Evolutionary conservation across 78 protist genomes (phyloP).

Genomic region (Paulinella micropora): DNA sequence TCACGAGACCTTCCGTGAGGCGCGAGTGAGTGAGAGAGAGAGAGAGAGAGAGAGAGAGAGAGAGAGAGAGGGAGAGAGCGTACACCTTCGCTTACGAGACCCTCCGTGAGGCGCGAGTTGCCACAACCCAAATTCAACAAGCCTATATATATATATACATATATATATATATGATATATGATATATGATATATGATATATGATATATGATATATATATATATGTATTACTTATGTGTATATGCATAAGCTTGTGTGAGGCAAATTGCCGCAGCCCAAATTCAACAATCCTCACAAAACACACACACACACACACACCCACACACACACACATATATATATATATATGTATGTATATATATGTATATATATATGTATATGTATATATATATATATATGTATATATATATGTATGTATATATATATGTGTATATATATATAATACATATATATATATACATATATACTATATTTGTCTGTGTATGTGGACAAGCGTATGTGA

Average conservation of each 20-base stretch:
- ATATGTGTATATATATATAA: not conserved
- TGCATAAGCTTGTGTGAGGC: not conserved
- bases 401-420: not conserved
- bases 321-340: not conserved
- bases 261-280: not conserved
- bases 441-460: not conserved
- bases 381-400: not conserved
- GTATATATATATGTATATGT: not conserved
- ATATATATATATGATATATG: not conserved
- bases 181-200: not conserved
- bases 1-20: not conserved
- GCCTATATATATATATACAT: not conserved
- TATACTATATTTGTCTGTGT: not conserved
- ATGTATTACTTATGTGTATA: not conserved
- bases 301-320: not conserved
- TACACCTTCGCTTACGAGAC: not conserved
- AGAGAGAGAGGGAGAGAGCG: not conserved
- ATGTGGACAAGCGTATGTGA: too few species aligned
- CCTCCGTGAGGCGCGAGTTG: not conserved
- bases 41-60: not conserved
- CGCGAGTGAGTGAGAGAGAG: not conserved
- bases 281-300: not conserved
- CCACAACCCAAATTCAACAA: not conserved
- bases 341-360: not conserved
- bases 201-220: not conserved